A percentile compares a stretch with the other conserved stretches of the same genome.
Evolutionary conservation across 2,329 filamentous ascomycete genomes (phyloP).

Genomic region (Penicillium sclerotiorum): DNA sequence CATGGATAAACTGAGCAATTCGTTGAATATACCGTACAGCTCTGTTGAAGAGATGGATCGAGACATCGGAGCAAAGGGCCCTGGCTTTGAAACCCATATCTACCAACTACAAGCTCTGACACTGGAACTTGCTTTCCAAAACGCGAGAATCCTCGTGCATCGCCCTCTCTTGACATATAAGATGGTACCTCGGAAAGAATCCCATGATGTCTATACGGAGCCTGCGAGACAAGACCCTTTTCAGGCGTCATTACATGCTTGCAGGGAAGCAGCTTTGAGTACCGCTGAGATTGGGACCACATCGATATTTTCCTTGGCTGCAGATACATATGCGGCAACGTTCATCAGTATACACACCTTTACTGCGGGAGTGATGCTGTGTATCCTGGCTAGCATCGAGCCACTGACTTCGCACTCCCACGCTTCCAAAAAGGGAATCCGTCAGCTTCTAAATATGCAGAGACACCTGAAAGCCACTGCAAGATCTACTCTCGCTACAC

Average conservation of each 20-base stretch:
- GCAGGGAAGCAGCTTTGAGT: conserved; percentile 23
- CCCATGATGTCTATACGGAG: neutral
- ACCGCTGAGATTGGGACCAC: conserved; percentile 15
- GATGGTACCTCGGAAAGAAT: neutral
- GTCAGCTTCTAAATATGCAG: conserved; percentile 23
- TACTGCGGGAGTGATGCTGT: conserved; percentile 26
- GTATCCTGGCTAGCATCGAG: conserved; percentile 27
- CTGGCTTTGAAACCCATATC: conserved; percentile 27
- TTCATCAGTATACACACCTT: conserved; percentile 31
- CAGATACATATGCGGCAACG: conserved; percentile 27
- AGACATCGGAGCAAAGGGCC: conserved; percentile 27
- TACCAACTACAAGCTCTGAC: conserved; percentile 38
- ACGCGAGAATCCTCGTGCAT: conserved; percentile 36
- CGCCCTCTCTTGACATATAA: conserved; percentile 28
- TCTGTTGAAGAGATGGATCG: conserved; percentile 23
- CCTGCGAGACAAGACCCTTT: conserved; percentile 6
- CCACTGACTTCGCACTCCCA: conserved; percentile 19
- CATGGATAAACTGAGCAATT: neutral
- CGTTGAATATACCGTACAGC: conserved; percentile 7
- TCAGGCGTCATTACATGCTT: conserved; percentile 11
- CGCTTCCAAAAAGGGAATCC: conserved; percentile 23
- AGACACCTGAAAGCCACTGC: conserved; percentile 15
- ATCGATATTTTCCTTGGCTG: conserved; percentile 19
- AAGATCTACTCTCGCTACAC: conserved; percentile 18
- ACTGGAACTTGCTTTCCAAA: conserved; percentile 38